phyloP scores from a whole-genome alignment of 176 grass and related monocot species.

The Oryza meridionalis region DNA sequence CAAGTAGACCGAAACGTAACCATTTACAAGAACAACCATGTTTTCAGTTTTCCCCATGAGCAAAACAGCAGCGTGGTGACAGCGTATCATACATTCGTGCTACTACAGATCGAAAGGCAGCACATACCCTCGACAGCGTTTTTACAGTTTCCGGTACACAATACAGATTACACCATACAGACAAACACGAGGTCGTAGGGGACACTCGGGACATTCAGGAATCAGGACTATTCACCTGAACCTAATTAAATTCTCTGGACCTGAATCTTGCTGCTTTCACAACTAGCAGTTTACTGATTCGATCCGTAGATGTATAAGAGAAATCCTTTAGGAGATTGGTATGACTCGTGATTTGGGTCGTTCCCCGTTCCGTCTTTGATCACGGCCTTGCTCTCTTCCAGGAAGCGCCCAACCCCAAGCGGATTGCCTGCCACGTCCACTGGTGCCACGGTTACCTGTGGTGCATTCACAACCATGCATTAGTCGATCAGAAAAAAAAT shows the following conservation, averaged over 20 bases:
- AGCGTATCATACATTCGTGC: background rate
- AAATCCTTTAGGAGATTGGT: constrained; percentile 43
- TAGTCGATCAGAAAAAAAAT: background rate
- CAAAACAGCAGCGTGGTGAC: background rate
- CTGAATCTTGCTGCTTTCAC: background rate
- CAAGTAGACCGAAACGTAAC: background rate
- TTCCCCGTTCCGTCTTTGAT: constrained; percentile 24
- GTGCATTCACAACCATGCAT: background rate
- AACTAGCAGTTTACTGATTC: constrained; percentile 19
- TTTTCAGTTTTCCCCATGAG: background rate
- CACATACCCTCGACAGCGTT: background rate
- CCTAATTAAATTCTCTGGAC: background rate
- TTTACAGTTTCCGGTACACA: background rate
- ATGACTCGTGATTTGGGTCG: constrained; percentile 42
- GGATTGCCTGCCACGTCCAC: constrained; percentile 24
- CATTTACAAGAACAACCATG: background rate
- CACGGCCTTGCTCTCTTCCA: constrained; percentile 33
- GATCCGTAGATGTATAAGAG: background rate
- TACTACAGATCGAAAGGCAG: background rate
- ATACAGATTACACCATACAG: background rate
- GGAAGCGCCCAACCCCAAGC: constrained; percentile 46
- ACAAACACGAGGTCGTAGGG: background rate
- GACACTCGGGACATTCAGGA: background rate
- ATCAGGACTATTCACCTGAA: constrained; percentile 8
- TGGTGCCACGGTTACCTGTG: constrained; percentile 22